A percentile compares a stretch with the other conserved stretches of the same genome.
Evolutionary conservation across 345 rosid genomes (phyloP).

Genomic region (Erucastrum elatum): DNA sequence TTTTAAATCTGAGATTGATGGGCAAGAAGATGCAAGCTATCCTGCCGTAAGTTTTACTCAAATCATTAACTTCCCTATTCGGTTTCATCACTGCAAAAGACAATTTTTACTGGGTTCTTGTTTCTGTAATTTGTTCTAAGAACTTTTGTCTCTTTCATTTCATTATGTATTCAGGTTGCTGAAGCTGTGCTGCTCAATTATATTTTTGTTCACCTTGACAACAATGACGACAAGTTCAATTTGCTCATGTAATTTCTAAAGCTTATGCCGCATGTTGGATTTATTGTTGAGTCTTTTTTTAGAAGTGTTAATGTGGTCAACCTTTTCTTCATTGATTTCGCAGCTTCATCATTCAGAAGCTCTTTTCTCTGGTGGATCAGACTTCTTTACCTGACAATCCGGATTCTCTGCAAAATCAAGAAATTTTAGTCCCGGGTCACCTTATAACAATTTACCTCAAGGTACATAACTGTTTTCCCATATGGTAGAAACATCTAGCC

Average conservation of each 20-base stretch:
- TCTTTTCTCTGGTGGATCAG: conserved; percentile 89
- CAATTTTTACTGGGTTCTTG: background rate
- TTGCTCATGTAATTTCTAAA: conserved; percentile 66
- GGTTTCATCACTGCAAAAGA: background rate
- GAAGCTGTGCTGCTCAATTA: conserved; percentile 67
- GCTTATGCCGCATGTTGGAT: conserved; percentile 12
- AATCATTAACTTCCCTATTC: conserved; percentile 4
- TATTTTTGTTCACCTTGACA: conserved; percentile 77
- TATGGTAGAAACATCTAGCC: conserved; percentile 16
- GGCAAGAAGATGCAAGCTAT: conserved; percentile 57
- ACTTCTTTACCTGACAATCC: conserved; percentile 87
- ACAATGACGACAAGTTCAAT: conserved; percentile 88
- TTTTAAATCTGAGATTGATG: conserved; percentile 68
- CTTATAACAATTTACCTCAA: conserved; percentile 82
- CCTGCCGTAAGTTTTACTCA: conserved; percentile 48
- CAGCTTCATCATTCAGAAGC: conserved; percentile 96
- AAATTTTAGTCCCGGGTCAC: conserved; percentile 93
- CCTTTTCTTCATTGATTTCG: conserved; percentile 34
- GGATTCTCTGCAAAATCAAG: conserved; percentile 95
- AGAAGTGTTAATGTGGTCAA: conserved; percentile 7
- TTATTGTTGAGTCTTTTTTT: conserved; percentile 3
- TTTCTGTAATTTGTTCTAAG: background rate
- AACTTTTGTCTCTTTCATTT: background rate
- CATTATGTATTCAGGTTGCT: conserved; percentile 58
- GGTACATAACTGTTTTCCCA: conserved; percentile 45